These are phyloP conservation scores for Phanerochaete carnosa DNA, from an alignment of 768 basidiomycete species.

Conservation along the genomic window DNA sequence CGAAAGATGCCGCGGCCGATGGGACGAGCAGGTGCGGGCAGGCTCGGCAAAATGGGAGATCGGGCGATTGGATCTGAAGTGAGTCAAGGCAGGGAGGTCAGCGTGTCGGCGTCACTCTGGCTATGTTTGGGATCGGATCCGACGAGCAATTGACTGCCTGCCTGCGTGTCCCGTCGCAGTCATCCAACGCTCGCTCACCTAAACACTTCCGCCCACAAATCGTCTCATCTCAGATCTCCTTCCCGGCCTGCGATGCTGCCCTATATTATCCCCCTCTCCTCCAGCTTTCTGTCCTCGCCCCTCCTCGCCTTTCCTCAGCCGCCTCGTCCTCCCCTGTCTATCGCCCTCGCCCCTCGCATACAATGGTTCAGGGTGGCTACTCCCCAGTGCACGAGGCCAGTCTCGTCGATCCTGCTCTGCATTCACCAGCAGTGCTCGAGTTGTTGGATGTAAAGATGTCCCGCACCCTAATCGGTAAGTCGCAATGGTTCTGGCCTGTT, in stretches of 20 bases:
- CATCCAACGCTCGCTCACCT: constrained; percentile 4
- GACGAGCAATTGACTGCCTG: constrained; percentile 1
- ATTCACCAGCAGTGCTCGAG: constrained; percentile 65
- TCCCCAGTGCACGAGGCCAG: constrained; percentile 43
- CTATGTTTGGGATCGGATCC: constrained; percentile 12
- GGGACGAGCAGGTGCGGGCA: not conserved
- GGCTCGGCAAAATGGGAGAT: not conserved
- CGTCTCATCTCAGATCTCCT: constrained; percentile 17
- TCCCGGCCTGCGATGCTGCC: constrained; percentile 4
- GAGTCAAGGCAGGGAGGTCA: not conserved
- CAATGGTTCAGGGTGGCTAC: constrained; percentile 13
- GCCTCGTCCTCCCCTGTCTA: constrained; percentile 14
- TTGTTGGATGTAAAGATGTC: constrained; percentile 66
- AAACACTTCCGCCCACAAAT: constrained; percentile 7
- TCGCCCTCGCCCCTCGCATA: constrained; percentile 13
- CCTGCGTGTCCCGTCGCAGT: constrained; percentile 5
- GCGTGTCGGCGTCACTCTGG: not conserved
- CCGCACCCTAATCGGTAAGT: constrained; percentile 62
- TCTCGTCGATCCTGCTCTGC: constrained; percentile 61
- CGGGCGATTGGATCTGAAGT: not conserved
- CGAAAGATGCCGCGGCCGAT: constrained; percentile 12
- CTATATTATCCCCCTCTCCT: constrained; percentile 14
- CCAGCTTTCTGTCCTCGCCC: constrained; percentile 9
- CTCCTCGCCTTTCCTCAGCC: constrained; percentile 9
- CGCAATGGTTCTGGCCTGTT: not conserved